Conservation (phyloP, 768 basidiomycete genomes). For the Mycena belliarum region DNA sequence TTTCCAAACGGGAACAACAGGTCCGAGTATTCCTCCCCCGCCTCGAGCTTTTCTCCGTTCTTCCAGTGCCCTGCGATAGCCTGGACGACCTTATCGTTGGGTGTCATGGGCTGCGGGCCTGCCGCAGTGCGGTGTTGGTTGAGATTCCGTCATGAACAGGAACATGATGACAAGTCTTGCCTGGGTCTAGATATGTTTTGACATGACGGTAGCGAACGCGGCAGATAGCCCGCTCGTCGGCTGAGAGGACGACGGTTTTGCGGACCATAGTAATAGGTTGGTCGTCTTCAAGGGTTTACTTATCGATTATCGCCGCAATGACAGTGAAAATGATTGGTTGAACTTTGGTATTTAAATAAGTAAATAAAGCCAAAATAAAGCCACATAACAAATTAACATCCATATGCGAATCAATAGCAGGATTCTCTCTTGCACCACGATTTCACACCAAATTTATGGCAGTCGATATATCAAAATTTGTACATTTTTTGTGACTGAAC, state of each 20-base stretch:
- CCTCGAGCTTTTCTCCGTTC: slow-evolving; percentile 6
- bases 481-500: too few relatives aligned
- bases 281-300: too few relatives aligned
- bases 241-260: slow-evolving; percentile 7
- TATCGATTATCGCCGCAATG: too few relatives aligned
- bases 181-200: slow-evolving; percentile 14
- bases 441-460: too few relatives aligned
- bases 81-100: slow-evolving; percentile 7
- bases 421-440: too few relatives aligned
- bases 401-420: too few relatives aligned
- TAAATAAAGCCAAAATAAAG: too few relatives aligned
- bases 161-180: not conserved
- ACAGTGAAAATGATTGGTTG: too few relatives aligned
- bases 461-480: too few relatives aligned
- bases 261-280: too few relatives aligned
- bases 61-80: slow-evolving; percentile 12
- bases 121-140: not conserved
- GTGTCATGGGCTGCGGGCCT: slow-evolving; percentile 6
- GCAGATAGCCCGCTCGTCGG: slow-evolving; percentile 12
- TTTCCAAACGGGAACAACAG: slow-evolving; percentile 18
- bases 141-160: not conserved
- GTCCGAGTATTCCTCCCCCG: slow-evolving; percentile 1
- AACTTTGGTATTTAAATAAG: too few relatives aligned
- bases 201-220: slow-evolving; percentile 16
- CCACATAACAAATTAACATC: too few relatives aligned